Conservation (phyloP, 176 grass and related monocot species). For the Paspalum vaginatum region DNA sequence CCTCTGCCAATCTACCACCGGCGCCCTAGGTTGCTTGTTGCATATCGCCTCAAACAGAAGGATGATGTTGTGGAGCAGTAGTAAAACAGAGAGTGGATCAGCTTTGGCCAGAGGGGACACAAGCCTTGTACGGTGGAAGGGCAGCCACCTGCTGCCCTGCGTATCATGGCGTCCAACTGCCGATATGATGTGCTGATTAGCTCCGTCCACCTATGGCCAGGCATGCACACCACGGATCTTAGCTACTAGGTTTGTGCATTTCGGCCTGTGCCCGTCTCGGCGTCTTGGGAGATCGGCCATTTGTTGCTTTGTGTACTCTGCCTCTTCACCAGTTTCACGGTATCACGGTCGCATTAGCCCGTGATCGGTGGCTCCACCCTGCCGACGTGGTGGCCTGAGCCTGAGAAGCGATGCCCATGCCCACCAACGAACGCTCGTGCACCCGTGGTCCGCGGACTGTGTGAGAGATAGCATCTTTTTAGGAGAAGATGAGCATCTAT, state of each 20-base stretch:
- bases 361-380: not conserved
- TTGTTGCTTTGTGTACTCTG: not conserved
- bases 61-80: not conserved
- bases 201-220: not conserved
- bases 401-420: no score
- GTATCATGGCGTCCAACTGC: not conserved
- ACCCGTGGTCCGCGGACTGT: no score
- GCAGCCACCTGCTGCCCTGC: constrained; percentile 15
- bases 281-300: not conserved
- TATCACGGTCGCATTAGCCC: not conserved
- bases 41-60: not conserved
- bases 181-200: constrained; percentile 11
- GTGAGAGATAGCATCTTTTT: no score
- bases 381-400: no score
- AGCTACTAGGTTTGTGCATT: not conserved
- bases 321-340: not conserved
- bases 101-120: not conserved
- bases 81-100: not conserved
- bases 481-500: no score
- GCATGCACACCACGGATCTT: not conserved
- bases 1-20: no score
- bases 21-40: no score
- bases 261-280: not conserved
- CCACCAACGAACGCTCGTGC: no score
- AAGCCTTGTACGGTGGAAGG: not conserved